Evolutionary conservation across 139 green algal genomes (phyloP).

Genomic region (Chlamydomonas sp.): DNA sequence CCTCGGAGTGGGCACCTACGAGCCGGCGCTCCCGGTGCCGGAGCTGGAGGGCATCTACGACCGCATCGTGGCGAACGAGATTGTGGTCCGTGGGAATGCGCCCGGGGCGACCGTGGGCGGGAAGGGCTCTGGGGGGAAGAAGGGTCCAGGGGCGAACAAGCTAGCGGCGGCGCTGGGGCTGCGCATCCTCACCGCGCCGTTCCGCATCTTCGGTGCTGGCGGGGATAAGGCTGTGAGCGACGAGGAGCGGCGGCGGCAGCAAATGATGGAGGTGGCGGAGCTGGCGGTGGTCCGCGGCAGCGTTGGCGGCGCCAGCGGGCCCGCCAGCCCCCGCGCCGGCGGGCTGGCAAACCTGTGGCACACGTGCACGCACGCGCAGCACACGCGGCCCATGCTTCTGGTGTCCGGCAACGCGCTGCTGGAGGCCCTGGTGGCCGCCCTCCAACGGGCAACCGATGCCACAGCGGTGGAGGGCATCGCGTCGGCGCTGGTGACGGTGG

Average conservation of each 20-base stretch:
- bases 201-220: slow-evolving; percentile 7
- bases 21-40: slow-evolving; percentile 72
- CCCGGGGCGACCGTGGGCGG: background rate
- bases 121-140: background rate
- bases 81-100: slow-evolving; percentile 53
- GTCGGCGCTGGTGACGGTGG: slow-evolving; percentile 54
- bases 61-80: slow-evolving; percentile 78
- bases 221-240: slow-evolving; percentile 16
- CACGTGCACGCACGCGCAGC: slow-evolving; percentile 78
- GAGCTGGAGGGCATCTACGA: slow-evolving; percentile 86
- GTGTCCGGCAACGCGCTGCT: slow-evolving; percentile 57
- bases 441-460: slow-evolving; percentile 52
- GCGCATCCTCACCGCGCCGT: slow-evolving; percentile 56
- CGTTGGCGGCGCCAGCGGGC: slow-evolving; percentile 24
- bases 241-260: slow-evolving; percentile 53
- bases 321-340: slow-evolving; percentile 39
- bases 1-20: slow-evolving; percentile 58
- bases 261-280: slow-evolving; percentile 59
- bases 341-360: slow-evolving; percentile 66
- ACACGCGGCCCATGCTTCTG: slow-evolving; percentile 86
- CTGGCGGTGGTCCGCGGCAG: slow-evolving; percentile 54
- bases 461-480: slow-evolving; percentile 52
- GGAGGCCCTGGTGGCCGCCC: slow-evolving; percentile 56
- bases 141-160: slow-evolving; percentile 42
- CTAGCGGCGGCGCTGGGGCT: slow-evolving; percentile 78